These are phyloP conservation scores for Borovskyia barvae DNA, from an alignment of 208 protist species.

Conservation along the genomic window DNA sequence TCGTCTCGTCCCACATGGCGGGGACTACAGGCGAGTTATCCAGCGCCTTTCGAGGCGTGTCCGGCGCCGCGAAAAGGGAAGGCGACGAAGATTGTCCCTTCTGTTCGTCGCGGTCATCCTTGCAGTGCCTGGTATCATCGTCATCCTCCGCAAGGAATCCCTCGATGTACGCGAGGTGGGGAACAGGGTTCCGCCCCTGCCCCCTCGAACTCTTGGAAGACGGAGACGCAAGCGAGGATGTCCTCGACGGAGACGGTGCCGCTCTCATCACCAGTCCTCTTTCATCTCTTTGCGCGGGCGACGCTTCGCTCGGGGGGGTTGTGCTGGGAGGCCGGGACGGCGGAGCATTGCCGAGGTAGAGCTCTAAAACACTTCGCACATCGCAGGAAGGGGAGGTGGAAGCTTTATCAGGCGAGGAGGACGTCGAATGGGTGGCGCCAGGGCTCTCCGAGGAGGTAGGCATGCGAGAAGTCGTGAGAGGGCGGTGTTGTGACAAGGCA, in stretches of 20 bases:
- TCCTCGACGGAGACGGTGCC: background rate
- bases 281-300: background rate
- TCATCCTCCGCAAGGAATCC: slow-evolving; percentile 15
- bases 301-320: too few relatives aligned
- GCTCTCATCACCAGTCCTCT: background rate
- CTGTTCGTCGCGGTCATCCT: background rate
- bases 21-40: slow-evolving; percentile 18
- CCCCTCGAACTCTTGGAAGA: too few relatives aligned
- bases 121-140: background rate
- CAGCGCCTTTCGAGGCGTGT: slow-evolving; percentile 3
- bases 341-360: slow-evolving; percentile 12
- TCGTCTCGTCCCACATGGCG: slow-evolving; percentile 27
- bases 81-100: background rate
- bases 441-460: too few relatives aligned
- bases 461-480: too few relatives aligned
- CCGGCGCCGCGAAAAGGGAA: background rate
- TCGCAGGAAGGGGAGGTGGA: background rate
- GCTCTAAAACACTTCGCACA: slow-evolving; percentile 5
- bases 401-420: background rate
- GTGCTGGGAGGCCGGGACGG: background rate
- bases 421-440: too few relatives aligned
- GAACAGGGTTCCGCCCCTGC: slow-evolving; percentile 7
- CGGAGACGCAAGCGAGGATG: background rate
- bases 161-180: slow-evolving; percentile 15
- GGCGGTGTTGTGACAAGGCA: too few relatives aligned